Conservation (phyloP, 2,329 filamentous ascomycete genomes). For the Penicillium sp. region DNA sequence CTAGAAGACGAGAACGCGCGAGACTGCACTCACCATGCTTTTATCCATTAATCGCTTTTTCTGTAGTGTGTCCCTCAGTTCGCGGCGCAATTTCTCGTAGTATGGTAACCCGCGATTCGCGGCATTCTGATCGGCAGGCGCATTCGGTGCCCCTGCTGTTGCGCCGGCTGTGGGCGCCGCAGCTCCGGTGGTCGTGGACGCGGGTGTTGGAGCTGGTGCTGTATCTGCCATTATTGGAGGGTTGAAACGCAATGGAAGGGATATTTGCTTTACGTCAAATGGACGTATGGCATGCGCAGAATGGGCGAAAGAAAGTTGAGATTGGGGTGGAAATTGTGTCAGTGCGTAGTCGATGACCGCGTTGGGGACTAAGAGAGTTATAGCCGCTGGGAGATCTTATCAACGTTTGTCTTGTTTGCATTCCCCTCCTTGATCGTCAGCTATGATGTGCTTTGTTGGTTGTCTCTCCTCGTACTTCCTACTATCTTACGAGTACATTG, state of each 20-base stretch:
- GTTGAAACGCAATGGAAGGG: neutral
- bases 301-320: constrained; percentile 1
- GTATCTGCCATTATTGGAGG: constrained; percentile 43
- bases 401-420: constrained; percentile 42
- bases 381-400: constrained; percentile 7
- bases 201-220: constrained; percentile 33
- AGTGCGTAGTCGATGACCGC: constrained; percentile 5
- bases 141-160: constrained; percentile 24
- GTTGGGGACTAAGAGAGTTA: constrained; percentile 4
- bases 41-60: constrained; percentile 65
- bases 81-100: constrained; percentile 70
- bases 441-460: neutral
- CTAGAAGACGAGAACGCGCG: neutral
- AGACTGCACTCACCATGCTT: constrained; percentile 50
- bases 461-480: neutral
- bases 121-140: constrained; percentile 28
- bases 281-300: neutral
- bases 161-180: constrained; percentile 20
- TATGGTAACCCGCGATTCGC: constrained; percentile 57
- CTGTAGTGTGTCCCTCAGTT: constrained; percentile 65
- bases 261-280: neutral
- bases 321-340: neutral
- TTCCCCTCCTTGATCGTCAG: constrained; percentile 4
- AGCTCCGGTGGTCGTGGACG: constrained; percentile 22
- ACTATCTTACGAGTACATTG: neutral